Evolutionary conservation across 108 stramenopile genomes (phyloP).

Genomic region (Pinguiococcus pyrenoidosus): DNA sequence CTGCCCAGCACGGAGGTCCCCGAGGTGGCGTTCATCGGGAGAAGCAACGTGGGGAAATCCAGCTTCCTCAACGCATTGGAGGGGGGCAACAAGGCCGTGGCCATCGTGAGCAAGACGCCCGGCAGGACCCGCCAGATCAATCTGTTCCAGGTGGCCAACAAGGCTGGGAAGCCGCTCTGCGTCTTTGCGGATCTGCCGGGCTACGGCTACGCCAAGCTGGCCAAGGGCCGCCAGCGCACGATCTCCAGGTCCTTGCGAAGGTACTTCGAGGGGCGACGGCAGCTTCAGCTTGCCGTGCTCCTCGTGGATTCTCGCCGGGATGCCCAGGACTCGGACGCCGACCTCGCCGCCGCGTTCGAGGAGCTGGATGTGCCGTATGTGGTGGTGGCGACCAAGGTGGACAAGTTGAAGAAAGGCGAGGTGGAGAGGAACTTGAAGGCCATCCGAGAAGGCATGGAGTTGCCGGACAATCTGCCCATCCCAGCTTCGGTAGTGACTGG

Average conservation of each 20-base stretch:
- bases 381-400: slow-evolving; percentile 73
- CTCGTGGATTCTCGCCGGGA: slow-evolving; percentile 70
- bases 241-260: slow-evolving; percentile 51
- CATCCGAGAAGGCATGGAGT: slow-evolving; percentile 7
- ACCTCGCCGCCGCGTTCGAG: slow-evolving; percentile 59
- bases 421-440: slow-evolving; percentile 2
- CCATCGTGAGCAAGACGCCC: slow-evolving; percentile 23
- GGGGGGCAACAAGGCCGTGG: slow-evolving; percentile 20
- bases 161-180: slow-evolving; percentile 21
- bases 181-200: slow-evolving; percentile 84
- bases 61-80: slow-evolving; percentile 33
- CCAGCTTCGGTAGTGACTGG: slow-evolving; percentile 23
- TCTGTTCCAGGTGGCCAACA: slow-evolving; percentile 17
- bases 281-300: slow-evolving; percentile 62
- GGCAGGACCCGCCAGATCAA: slow-evolving; percentile 35
- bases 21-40: slow-evolving; percentile 36
- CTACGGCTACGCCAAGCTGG: slow-evolving; percentile 81
- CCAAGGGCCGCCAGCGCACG: slow-evolving; percentile 58
- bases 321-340: slow-evolving; percentile 56
- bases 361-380: slow-evolving; percentile 65
- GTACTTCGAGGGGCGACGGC: slow-evolving; percentile 64
- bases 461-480: slow-evolving; percentile 23
- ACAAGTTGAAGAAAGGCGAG: slow-evolving; percentile 52
- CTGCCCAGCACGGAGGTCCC: slow-evolving; percentile 15
- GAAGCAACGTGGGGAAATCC: slow-evolving; percentile 42